phyloP scores from a whole-genome alignment of 2,329 filamentous ascomycete genomes.

The Malbranchea cinnamomea region DNA sequence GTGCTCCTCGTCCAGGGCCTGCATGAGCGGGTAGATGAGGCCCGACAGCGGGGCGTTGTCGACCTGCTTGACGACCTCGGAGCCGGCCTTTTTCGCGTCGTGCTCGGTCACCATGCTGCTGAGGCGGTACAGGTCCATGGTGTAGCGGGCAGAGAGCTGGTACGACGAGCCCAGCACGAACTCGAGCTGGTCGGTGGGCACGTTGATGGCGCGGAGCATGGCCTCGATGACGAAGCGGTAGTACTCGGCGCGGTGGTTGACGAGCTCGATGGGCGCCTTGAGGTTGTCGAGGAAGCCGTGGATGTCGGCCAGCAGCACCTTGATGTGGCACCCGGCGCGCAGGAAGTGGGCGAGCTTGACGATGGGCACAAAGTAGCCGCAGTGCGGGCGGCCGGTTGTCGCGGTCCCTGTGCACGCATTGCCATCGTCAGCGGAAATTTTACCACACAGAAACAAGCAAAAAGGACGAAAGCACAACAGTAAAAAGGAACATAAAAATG shows the following conservation, averaged over 20 bases:
- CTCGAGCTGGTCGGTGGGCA: slow-evolving; percentile 56
- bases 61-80: slow-evolving; percentile 88
- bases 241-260: slow-evolving; percentile 61
- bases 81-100: slow-evolving; percentile 77
- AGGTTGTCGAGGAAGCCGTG: slow-evolving; percentile 39
- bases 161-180: slow-evolving; percentile 67
- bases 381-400: slow-evolving; percentile 69
- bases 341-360: slow-evolving; percentile 78
- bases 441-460: no score
- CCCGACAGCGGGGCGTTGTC: slow-evolving; percentile 59
- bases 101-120: slow-evolving; percentile 56
- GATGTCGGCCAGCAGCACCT: slow-evolving; percentile 54
- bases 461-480: no score
- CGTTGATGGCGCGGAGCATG: slow-evolving; percentile 54
- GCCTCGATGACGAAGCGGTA: slow-evolving; percentile 59
- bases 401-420: no score
- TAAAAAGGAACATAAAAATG: no score
- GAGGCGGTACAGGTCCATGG: slow-evolving; percentile 78
- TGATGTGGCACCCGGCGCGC: slow-evolving; percentile 64
- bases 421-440: no score
- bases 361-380: slow-evolving; percentile 71
- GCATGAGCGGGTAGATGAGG: slow-evolving; percentile 72
- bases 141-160: slow-evolving; percentile 53
- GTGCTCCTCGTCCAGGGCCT: slow-evolving; percentile 82
- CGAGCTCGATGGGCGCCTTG: slow-evolving; percentile 69